Evolutionary conservation across 352 stramenopile genomes (phyloP), one percentile per base, ranked within the genome.

Genomic region (Phytopythium aichiense): DNA sequence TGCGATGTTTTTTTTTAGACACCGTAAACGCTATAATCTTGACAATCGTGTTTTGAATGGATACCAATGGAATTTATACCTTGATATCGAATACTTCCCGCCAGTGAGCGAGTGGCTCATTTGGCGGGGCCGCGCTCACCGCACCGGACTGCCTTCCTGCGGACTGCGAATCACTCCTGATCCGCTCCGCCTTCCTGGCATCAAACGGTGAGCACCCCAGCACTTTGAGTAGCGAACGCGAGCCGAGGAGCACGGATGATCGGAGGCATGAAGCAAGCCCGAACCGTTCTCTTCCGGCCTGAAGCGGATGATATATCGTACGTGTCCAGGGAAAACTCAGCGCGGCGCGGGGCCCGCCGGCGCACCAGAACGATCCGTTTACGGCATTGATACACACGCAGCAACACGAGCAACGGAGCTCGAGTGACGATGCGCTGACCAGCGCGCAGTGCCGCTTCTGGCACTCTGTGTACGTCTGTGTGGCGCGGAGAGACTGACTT

Each of bases 81-180:
- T 28, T 49, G 43, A 49, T 49, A 49, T 4, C 1, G 28, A 1
- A 43, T 56, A 43, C 30, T 56, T 40, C 1, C 50, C 18, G 49
- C 49, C 49, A 38, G 49, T 40, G 49, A 6, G 49, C 49, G 18
- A 55, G 49, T 13, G 20, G 49, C 23, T 55, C 49, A 55, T 55
- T 55, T 55, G 9, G 2, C 22, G 12, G 11, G 23, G 2, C 49
- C 16, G 25, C 15, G 49, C 49, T 55, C 49, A 55, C 23, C 5
- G 4, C 37, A 3, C 37, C n/a, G n/a, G n/a, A n/a, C n/a, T n/a
- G 37, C 11, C 35, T 12, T 12, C 35, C 35, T 40, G 35, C 35
- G 3, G 33, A n/a, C 33, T 11, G 33, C 33, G 37, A 18, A 42
- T 42, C 37, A 42, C 23, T 22, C 1, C 49, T 31, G 49, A 37